These are phyloP conservation scores for Dactylellina haptotyla DNA, from an alignment of 2,329 filamentous ascomycete species.

Conservation along the genomic window DNA sequence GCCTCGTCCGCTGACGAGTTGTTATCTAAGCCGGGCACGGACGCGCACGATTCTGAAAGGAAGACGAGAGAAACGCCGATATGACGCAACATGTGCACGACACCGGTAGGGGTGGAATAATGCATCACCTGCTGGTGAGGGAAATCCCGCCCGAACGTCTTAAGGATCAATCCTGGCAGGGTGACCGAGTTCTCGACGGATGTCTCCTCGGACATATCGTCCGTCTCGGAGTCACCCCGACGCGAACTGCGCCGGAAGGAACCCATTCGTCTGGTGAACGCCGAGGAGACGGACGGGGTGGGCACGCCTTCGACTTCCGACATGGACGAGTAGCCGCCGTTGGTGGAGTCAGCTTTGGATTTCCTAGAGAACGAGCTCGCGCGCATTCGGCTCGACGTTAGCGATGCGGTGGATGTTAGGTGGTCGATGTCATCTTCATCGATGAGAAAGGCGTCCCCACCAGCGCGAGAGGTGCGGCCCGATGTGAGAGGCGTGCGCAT, in stretches of 20 bases:
- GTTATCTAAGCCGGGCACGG: constrained; percentile 19
- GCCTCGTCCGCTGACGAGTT: constrained; percentile 40
- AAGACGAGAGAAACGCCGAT: constrained; percentile 45
- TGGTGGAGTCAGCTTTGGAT: constrained; percentile 26
- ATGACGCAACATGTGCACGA: constrained; percentile 46
- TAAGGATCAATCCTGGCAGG: constrained; percentile 36
- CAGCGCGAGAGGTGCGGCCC: constrained; percentile 45
- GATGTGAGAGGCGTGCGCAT: constrained; percentile 44
- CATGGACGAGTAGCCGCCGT: constrained; percentile 39
- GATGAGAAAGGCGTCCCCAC: constrained; percentile 17
- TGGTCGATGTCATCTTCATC: constrained; percentile 33
- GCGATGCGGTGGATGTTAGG: constrained; percentile 45
- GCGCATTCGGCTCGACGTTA: constrained; percentile 49
- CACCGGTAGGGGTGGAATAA: constrained; percentile 44
- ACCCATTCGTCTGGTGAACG: constrained; percentile 31
- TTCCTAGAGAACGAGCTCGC: constrained; percentile 51
- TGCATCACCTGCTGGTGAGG: constrained; percentile 50
- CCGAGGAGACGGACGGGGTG: constrained; percentile 39
- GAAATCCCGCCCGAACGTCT: constrained; percentile 49
- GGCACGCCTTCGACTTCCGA: constrained; percentile 36
- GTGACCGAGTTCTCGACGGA: constrained; percentile 47
- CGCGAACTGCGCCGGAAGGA: constrained; percentile 33
- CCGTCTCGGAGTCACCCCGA: constrained; percentile 21
- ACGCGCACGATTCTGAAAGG: constrained; percentile 50
- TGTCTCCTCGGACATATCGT: constrained; percentile 36